Conservation (phyloP, 805 yeast species). For the Scheffersomyces stipitis region DNA sequence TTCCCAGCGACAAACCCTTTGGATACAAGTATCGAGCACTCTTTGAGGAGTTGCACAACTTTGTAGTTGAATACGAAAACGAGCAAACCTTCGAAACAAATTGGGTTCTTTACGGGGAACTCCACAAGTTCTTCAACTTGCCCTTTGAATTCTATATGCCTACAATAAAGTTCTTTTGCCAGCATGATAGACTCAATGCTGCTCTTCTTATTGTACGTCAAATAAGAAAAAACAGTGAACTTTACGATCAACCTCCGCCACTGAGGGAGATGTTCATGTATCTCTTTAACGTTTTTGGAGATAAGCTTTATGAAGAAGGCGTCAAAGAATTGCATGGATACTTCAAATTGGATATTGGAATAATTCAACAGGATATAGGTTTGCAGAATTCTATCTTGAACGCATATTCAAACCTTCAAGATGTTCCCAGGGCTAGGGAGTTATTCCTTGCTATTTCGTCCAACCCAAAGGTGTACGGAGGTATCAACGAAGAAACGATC, state of each 20-base stretch:
- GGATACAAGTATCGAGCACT: conserved; percentile 25
- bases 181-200: conserved; percentile 55
- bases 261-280: conserved; percentile 55
- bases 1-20: conserved; percentile 26
- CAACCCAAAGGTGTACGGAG: conserved; percentile 45
- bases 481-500: conserved; percentile 62
- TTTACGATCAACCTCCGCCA: conserved; percentile 25
- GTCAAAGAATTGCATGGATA: conserved; percentile 62
- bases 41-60: conserved; percentile 28
- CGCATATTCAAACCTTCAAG: conserved; percentile 60
- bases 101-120: conserved; percentile 57
- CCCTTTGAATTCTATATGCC: conserved; percentile 62
- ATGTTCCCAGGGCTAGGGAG: conserved; percentile 55
- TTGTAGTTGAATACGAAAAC: conserved; percentile 27
- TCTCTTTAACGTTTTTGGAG: conserved; percentile 62
- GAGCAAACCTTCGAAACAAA: conserved; percentile 46
- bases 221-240: conserved; percentile 38
- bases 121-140: conserved; percentile 54
- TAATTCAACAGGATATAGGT: conserved; percentile 52
- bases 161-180: conserved; percentile 56
- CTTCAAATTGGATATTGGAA: conserved; percentile 57
- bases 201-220: conserved; percentile 63
- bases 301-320: conserved; percentile 59
- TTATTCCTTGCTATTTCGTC: conserved; percentile 59
- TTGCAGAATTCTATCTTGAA: conserved; percentile 63